Percentiles rank a stretch among this genome's conserved stretches.
These are phyloP conservation scores for Heterococcus sp. DNA, from an alignment of 108 stramenopile species.

Conservation along the genomic window DNA sequence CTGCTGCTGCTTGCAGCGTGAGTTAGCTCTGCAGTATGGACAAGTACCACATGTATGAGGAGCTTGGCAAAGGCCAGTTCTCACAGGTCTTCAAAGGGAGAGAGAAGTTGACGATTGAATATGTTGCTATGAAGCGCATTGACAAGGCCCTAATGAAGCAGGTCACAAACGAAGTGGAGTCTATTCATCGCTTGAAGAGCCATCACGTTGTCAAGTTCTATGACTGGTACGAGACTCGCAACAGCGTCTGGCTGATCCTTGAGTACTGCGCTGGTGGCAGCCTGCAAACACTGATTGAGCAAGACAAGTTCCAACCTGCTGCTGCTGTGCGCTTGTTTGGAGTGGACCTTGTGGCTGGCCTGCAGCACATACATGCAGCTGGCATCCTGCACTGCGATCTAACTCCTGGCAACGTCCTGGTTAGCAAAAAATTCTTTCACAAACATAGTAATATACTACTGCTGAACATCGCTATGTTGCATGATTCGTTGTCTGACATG, in stretches of 20 bases:
- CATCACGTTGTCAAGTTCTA: constrained; percentile 56
- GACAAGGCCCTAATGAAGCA: constrained; percentile 56
- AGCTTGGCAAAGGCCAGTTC: constrained; percentile 53
- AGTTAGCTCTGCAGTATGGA: constrained; percentile 54
- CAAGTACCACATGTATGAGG: constrained; percentile 65
- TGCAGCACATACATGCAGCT: constrained; percentile 61
- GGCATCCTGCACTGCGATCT: constrained; percentile 64
- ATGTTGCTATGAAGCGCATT: constrained; percentile 62
- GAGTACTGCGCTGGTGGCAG: constrained; percentile 61
- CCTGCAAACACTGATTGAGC: constrained; percentile 49
- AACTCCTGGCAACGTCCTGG: constrained; percentile 56
- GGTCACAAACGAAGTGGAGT: constrained; percentile 60
- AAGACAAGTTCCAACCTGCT: constrained; percentile 53
- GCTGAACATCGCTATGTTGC: too few relatives aligned
- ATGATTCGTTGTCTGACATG: too few relatives aligned
- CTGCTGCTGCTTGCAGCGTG: too few relatives aligned
- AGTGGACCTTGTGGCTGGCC: constrained; percentile 55
- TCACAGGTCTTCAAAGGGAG: constrained; percentile 64
- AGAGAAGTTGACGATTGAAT: constrained; percentile 61
- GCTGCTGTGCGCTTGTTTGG: constrained; percentile 55
- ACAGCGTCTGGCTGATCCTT: constrained; percentile 64
- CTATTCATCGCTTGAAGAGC: constrained; percentile 56
- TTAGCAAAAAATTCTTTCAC: too few relatives aligned
- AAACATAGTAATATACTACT: too few relatives aligned
- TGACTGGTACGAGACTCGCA: constrained; percentile 67